A percentile compares a stretch with the other conserved stretches of the same genome.
phyloP scores from a whole-genome alignment of 495 filamentous ascomycete species.

The Daldinia grandis region DNA sequence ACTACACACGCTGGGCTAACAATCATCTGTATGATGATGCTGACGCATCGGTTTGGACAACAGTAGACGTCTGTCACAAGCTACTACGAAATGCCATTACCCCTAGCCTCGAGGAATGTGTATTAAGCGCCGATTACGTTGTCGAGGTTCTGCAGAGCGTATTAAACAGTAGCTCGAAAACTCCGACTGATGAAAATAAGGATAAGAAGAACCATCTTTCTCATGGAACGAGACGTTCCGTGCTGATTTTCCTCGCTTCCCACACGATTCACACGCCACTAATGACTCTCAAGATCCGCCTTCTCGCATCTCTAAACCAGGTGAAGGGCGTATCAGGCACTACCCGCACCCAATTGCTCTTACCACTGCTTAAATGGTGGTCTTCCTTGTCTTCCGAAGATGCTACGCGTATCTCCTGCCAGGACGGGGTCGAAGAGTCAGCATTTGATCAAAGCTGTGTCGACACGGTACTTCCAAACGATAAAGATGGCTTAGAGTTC shows the following conservation, averaged over 20 bases:
- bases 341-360: slow-evolving; percentile 72
- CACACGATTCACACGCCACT: slow-evolving; percentile 75
- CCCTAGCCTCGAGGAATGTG: slow-evolving; percentile 80
- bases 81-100: slow-evolving; percentile 71
- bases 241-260: slow-evolving; percentile 76
- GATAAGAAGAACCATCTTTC: slow-evolving; percentile 65
- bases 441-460: slow-evolving; percentile 68
- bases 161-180: slow-evolving; percentile 57
- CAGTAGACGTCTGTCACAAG: slow-evolving; percentile 61
- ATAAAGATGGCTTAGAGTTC: slow-evolving; percentile 69
- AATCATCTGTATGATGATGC: slow-evolving; percentile 60
- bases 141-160: slow-evolving; percentile 64
- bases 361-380: slow-evolving; percentile 76
- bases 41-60: slow-evolving; percentile 65
- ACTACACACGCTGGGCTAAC: slow-evolving; percentile 44
- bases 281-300: slow-evolving; percentile 68
- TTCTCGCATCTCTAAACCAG: slow-evolving; percentile 75
- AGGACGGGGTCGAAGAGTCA: slow-evolving; percentile 67
- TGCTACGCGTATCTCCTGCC: slow-evolving; percentile 46
- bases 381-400: slow-evolving; percentile 54
- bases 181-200: slow-evolving; percentile 45
- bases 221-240: slow-evolving; percentile 66
- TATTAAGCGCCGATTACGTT: slow-evolving; percentile 74
- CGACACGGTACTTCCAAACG: slow-evolving; percentile 69
- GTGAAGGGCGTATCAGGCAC: slow-evolving; percentile 71